Evolutionary conservation across 2,329 filamentous ascomycete genomes (phyloP).

Genomic region (Penicillium vulpinum): DNA sequence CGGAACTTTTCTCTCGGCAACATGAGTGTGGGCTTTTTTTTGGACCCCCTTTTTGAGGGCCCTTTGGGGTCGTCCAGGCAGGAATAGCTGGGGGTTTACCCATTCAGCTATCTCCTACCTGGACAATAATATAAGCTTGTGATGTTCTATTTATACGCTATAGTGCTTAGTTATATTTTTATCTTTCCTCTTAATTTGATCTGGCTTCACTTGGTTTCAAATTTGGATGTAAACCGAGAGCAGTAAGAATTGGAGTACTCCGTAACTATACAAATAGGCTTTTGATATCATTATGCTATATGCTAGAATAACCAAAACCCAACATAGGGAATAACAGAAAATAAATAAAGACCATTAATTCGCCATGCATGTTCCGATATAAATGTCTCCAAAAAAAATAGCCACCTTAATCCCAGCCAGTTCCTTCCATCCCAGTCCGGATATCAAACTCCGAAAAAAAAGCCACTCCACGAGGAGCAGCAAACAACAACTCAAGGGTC

Average conservation of each 20-base stretch:
- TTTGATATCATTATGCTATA: conserved; percentile 9
- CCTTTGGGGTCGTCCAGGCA: too few relatives aligned
- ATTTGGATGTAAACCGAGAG: neutral
- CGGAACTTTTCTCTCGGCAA: too few relatives aligned
- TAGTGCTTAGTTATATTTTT: too few relatives aligned
- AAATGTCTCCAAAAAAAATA: neutral
- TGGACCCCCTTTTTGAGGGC: too few relatives aligned
- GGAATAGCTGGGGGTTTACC: too few relatives aligned
- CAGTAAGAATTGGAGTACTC: neutral
- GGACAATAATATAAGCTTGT: too few relatives aligned
- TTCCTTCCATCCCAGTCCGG: neutral
- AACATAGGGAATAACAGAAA: neutral
- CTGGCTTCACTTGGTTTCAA: neutral
- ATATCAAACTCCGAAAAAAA: conserved; percentile 3
- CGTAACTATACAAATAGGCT: neutral
- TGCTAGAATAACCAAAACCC: neutral
- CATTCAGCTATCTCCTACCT: too few relatives aligned
- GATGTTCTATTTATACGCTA: too few relatives aligned
- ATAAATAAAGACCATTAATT: neutral
- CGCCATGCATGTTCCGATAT: neutral
- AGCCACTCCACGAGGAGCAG: neutral
- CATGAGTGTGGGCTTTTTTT: too few relatives aligned
- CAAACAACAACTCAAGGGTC: neutral
- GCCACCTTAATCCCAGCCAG: neutral
- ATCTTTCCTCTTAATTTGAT: neutral